Percentiles rank a stretch among this genome's conserved stretches.
phyloP scores from a whole-genome alignment of 176 grass and related monocot genomes.

The Carex kokanica region DNA sequence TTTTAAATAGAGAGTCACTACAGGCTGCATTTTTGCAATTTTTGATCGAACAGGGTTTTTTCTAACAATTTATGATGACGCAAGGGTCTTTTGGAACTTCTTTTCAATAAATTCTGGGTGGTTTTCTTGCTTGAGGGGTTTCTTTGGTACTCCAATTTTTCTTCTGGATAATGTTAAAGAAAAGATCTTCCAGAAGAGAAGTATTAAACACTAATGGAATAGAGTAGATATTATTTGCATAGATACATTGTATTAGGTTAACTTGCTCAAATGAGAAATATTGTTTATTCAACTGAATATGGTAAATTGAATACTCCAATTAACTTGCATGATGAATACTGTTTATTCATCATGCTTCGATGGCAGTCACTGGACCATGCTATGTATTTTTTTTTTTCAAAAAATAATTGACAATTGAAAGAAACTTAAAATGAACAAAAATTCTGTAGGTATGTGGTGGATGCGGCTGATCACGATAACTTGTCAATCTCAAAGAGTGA shows the following conservation, averaged over 20 bases:
- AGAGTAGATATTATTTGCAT: not conserved
- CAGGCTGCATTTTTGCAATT: not conserved
- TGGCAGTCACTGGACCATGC: not conserved
- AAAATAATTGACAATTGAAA: not conserved
- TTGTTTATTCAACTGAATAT: not conserved
- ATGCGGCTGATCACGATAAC: constrained; percentile 80
- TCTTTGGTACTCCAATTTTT: not conserved
- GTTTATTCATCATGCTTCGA: not conserved
- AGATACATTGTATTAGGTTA: not conserved
- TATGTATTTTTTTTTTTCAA: not conserved
- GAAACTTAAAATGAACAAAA: not conserved
- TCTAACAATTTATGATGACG: constrained; percentile 7
- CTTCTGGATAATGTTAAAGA: not conserved
- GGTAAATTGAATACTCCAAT: not conserved
- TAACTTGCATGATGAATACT: no score
- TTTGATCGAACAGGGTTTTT: not conserved
- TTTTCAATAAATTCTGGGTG: not conserved
- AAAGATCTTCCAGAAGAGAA: not conserved
- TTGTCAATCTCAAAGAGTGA: constrained; percentile 85
- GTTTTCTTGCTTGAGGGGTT: not conserved
- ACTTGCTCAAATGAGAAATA: not conserved
- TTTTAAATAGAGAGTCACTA: not conserved
- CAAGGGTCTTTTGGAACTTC: not conserved
- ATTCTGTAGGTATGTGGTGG: constrained; percentile 79
- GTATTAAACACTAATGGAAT: not conserved